phyloP scores from a whole-genome alignment of 305 asterid species.

The Fraxinus floribunda region DNA sequence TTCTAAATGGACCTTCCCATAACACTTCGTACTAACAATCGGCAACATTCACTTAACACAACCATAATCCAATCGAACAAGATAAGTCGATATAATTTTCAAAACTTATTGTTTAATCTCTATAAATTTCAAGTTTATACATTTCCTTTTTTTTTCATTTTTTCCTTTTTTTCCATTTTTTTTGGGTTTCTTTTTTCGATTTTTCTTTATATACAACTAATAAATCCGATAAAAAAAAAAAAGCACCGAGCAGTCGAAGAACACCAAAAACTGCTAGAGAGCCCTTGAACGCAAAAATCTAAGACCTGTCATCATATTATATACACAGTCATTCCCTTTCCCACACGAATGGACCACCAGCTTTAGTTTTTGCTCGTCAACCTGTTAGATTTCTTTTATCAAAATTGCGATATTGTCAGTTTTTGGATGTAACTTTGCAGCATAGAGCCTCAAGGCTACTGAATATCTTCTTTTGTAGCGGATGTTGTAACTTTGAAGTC shows the following conservation, averaged over 20 bases:
- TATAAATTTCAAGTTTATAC: not conserved
- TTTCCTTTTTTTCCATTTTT: not conserved
- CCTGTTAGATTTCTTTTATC: constrained; percentile 35
- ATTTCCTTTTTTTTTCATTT: not conserved
- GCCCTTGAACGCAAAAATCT: not conserved
- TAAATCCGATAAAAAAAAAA: not conserved
- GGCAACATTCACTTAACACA: not conserved
- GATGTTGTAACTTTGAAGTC: constrained; percentile 61
- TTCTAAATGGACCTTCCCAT: not conserved
- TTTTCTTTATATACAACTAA: not conserved
- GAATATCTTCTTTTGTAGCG: constrained; percentile 29
- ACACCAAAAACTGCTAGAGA: not conserved
- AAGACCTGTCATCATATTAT: constrained; percentile 8
- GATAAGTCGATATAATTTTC: not conserved
- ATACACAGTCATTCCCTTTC: constrained; percentile 27
- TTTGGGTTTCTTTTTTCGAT: not conserved
- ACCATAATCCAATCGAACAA: not conserved
- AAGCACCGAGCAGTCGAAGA: not conserved
- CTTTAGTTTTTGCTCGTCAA: constrained; percentile 25
- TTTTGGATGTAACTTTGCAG: constrained; percentile 6
- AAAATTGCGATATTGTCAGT: constrained; percentile 27
- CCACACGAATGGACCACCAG: constrained; percentile 23
- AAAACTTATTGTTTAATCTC: not conserved
- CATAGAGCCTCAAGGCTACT: not conserved
- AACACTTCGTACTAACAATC: not conserved